phyloP scores from a whole-genome alignment of 345 rosid species.

The Balakata baccata region DNA sequence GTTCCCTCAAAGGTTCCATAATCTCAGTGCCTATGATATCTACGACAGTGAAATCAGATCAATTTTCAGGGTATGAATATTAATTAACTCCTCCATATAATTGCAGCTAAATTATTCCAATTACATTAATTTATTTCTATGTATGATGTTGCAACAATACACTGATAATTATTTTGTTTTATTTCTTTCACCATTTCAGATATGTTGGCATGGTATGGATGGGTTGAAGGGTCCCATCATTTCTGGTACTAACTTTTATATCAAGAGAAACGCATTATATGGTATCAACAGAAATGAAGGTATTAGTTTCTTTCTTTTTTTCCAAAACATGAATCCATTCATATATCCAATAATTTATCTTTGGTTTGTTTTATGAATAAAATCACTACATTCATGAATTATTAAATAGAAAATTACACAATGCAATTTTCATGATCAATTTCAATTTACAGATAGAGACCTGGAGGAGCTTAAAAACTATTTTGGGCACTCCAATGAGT shows the following conservation, averaged over 20 bases:
- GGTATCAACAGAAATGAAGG: constrained; percentile 4
- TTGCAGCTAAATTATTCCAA: too few relatives aligned
- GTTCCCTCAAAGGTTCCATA: constrained; percentile 43
- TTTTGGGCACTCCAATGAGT: constrained; percentile 37
- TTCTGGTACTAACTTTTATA: constrained; percentile 14
- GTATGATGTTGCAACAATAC: too few relatives aligned
- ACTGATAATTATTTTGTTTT: neutral
- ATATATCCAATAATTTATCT: too few relatives aligned
- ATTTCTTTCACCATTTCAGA: constrained; percentile 12
- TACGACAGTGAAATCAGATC: constrained; percentile 32
- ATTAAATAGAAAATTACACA: too few relatives aligned
- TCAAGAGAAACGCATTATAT: constrained; percentile 14
- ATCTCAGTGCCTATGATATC: constrained; percentile 32
- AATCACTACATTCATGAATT: too few relatives aligned
- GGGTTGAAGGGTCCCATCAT: constrained; percentile 12
- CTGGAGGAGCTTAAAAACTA: constrained; percentile 10
- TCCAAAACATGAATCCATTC: too few relatives aligned
- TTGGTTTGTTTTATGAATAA: too few relatives aligned
- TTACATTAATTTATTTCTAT: too few relatives aligned
- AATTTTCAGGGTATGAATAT: constrained; percentile 23
- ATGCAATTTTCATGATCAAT: neutral
- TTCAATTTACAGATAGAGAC: constrained; percentile 10
- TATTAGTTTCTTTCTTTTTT: neutral
- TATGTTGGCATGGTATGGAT: constrained; percentile 25
- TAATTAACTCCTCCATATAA: too few relatives aligned